Evolutionary conservation across 2,329 filamentous ascomycete genomes (phyloP), one percentile per base, ranked within the genome.

Genomic region (Trichothecium roseum): DNA sequence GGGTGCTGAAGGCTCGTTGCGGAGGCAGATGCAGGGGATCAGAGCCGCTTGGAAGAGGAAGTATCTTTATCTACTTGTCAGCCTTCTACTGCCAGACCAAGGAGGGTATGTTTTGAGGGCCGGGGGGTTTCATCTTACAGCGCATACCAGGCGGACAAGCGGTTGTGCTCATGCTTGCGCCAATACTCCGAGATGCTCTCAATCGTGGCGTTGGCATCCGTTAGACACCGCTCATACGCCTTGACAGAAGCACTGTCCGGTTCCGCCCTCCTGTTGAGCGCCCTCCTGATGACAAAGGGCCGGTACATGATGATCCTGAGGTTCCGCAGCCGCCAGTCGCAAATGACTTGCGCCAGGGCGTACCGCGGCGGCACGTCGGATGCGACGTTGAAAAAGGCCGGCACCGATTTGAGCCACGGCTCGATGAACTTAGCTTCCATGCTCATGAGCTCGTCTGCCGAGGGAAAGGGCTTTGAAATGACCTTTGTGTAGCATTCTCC

Each of bases 161-260:
- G 18, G 14, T 28, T 27, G 14, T 32, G 35, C 13, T 28, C 31
- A 14, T 29, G 28, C 13, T 15, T 16, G 7, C n/a, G 20, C 37
- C 37, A 39, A 26, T 36, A 39, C 29, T 39, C 30, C 28, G 32
- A 34, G 16, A 40, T 35, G 18, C 24, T 27, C 40, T 77, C 69
- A 42, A 87, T 83, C 1, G 78, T 78, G 44, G 78, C 69, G 41
- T 73, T 74, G 5, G 82, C 81, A 2, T 84, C 68, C 35, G 75
- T 68, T n/a, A 81, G 69, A 52, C 81, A 86, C 27, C 74, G 74
- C 37, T 45, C 33, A 29, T 47, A 51, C 12, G 49, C 51, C 34
- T 42, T 30, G 2, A 34, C 30, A 26, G 44, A 47, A 9, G 44
- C 42, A 2, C 40, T 33, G 8, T 51, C 42, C 3, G 38, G 14